Conservation (phyloP, 2,329 filamentous ascomycete genomes). For the Colletotrichum destructivum region DNA sequence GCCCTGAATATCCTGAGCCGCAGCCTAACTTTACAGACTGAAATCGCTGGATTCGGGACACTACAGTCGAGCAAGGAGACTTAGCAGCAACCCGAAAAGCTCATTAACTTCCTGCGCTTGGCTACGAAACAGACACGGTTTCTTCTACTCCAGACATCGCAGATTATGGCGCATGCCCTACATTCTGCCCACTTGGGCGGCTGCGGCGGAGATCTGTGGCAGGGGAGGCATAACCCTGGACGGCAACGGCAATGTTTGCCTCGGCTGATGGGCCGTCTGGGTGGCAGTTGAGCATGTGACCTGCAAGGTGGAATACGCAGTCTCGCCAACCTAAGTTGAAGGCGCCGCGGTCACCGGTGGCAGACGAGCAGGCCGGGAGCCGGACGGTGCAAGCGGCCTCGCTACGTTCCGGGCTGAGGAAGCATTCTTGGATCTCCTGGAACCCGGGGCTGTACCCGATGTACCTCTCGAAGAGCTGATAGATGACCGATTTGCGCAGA, state of each 20-base stretch:
- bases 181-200: no score
- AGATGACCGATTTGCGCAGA: not conserved
- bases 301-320: not conserved
- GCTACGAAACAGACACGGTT: no score
- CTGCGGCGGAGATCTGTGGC: no score
- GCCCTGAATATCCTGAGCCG: no score
- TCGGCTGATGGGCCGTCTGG: not conserved
- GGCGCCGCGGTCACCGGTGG: not conserved
- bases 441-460: not conserved
- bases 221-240: not conserved
- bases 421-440: not conserved
- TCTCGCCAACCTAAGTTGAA: not conserved
- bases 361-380: not conserved
- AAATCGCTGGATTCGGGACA: no score
- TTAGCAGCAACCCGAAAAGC: no score
- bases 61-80: no score
- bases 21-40: no score
- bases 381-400: not conserved
- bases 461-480: not conserved
- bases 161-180: no score
- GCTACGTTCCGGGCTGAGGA: not conserved
- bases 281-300: not conserved
- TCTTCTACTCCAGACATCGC: no score
- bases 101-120: no score
- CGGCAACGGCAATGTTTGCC: not conserved